Base-by-base conservation (phyloP, 495 filamentous ascomycete species). In the Penicillium tannophilum region DNA sequence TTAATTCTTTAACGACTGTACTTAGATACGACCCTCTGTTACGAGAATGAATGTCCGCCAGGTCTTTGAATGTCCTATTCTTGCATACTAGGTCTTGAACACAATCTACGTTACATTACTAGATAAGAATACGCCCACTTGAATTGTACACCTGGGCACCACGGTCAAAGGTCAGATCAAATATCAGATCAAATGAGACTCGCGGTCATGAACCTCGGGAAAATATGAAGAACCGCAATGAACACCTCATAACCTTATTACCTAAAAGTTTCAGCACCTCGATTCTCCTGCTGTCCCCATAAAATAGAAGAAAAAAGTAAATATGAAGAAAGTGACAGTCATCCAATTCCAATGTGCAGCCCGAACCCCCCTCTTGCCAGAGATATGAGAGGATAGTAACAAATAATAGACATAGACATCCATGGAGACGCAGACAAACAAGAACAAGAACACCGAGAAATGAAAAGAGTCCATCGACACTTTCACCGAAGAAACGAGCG, bases 361-460 rank as follows among this genome's bases (percentile, higher is more conserved):
- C 51, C 42, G 33, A 33, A 23, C 50, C 49, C 52, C 44, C 12
- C 28, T 35, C 35, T 20, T 14, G n/a, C 58, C 54, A 45, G 30
- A 52, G 36, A 53, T 33, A 48, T 20, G 47, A 36, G 33, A 54
- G 35, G 54, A 26, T 35, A 47, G 43, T 35, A 31, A 50, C 23
- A 55, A 14, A 28, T 45, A 52, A 56, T 42, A 59, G 36, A 48
- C 42, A 56, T 41, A 41, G 39, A 41, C 16, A 41, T 41, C 39
- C 14, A 41, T 16, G 17, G 6, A 56, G 55, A 60, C 52, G 52
- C 53, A 67, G 23, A 16, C 10, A 17, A 63, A 60, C 44, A 65
- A 49, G 31, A 58, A 51, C 45, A 19, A 54, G 46, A 56, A 57
- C 54, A 64, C 58, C 54, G 55, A 58, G 31, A 65, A 64, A 61